These are phyloP conservation scores for Colletotrichum orbiculare DNA, from an alignment of 2,329 filamentous ascomycete species.

Conservation along the genomic window DNA sequence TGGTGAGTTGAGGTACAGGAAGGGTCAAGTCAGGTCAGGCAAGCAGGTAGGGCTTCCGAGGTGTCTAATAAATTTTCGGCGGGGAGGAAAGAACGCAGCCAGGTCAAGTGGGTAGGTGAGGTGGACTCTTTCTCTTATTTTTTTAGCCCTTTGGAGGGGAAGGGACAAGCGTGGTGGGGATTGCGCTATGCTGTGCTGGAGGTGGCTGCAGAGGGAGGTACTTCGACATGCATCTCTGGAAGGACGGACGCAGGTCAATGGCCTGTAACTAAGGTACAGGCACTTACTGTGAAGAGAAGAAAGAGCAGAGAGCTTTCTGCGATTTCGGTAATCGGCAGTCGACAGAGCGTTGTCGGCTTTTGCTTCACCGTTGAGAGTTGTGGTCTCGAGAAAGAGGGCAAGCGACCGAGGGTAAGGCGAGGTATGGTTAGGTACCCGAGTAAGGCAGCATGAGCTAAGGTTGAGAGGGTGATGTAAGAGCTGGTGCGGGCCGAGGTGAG, in stretches of 20 bases:
- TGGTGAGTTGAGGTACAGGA: conserved; percentile 1
- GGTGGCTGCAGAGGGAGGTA: conserved; percentile 25
- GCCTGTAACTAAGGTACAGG: too few relatives aligned
- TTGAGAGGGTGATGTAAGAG: conserved; percentile 8
- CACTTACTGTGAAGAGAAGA: conserved; percentile 11
- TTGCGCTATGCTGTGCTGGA: conserved; percentile 18
- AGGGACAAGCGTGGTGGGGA: conserved; percentile 26
- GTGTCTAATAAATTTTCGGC: conserved; percentile 37
- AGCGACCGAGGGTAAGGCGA: background rate
- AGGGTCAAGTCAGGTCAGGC: background rate
- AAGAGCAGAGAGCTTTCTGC: background rate
- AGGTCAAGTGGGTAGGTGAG: conserved; percentile 36
- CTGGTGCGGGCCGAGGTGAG: conserved; percentile 1
- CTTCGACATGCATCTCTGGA: conserved; percentile 22
- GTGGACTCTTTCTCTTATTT: conserved; percentile 18
- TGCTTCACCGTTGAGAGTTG: background rate
- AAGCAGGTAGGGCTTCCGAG: conserved; percentile 35
- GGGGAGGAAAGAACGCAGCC: conserved; percentile 25
- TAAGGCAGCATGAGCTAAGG: conserved; percentile 1
- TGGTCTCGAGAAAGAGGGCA: too few relatives aligned
- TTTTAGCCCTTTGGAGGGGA: conserved; percentile 26
- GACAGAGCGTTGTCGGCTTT: background rate
- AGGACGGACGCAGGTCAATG: background rate
- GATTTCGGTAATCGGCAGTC: background rate
- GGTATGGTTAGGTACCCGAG: background rate